Percentiles rank a stretch among this genome's conserved stretches.
Conservation (phyloP, 208 protist genomes). For the Leptomonas seymouri region DNA sequence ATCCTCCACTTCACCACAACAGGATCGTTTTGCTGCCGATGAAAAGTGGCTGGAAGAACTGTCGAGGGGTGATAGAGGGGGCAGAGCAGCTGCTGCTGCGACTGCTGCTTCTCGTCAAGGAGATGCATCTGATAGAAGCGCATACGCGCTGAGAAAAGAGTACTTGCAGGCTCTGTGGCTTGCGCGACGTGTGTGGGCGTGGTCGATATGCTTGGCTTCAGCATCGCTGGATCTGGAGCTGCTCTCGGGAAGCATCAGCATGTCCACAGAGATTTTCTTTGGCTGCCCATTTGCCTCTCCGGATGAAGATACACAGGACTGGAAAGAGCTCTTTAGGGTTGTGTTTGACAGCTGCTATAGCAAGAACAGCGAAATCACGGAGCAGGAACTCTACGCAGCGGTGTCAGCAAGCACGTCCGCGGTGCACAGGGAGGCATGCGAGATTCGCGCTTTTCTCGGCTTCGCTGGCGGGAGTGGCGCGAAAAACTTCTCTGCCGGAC, state of each 20-base stretch:
- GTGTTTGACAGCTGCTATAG: constrained; percentile 17
- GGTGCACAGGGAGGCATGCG: neutral
- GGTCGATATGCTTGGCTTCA: constrained; percentile 51
- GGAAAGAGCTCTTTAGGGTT: neutral
- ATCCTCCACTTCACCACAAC: neutral
- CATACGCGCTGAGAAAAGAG: neutral
- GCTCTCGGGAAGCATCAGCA: constrained; percentile 54
- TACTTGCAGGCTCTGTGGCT: constrained; percentile 31
- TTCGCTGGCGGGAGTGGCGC: neutral
- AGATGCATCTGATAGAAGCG: too few relatives aligned
- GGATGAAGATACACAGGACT: neutral
- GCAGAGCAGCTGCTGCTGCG: neutral
- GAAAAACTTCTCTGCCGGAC: too few relatives aligned
- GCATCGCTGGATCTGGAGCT: constrained; percentile 64
- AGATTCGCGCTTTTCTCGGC: constrained; percentile 19
- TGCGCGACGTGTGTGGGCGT: constrained; percentile 61
- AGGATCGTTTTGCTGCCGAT: neutral
- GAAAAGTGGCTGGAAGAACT: constrained; percentile 10
- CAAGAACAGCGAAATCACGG: constrained; percentile 6
- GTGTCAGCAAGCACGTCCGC: neutral
- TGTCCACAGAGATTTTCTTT: constrained; percentile 39
- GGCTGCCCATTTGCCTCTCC: neutral
- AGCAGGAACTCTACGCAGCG: constrained; percentile 5
- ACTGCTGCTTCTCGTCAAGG: neutral
- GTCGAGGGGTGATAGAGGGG: neutral